Evolutionary conservation across 495 filamentous ascomycete genomes (phyloP).

Genomic region (Hypoxylon crocopeplum): DNA sequence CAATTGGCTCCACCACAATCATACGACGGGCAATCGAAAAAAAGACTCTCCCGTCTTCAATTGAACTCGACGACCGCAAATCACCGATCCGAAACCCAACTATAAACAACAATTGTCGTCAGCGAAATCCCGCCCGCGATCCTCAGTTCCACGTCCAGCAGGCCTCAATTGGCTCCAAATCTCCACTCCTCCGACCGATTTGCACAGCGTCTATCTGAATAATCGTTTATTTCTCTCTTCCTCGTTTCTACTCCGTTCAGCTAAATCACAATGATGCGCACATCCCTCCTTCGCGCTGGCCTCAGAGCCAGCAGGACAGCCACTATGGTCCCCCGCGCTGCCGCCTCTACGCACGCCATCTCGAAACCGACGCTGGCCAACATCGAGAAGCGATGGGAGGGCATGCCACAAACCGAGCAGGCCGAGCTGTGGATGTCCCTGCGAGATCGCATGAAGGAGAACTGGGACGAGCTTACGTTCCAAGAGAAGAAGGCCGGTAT

Average conservation of each 20-base stretch:
- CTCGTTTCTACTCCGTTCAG: not conserved
- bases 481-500: constrained; percentile 99
- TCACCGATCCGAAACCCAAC: constrained; percentile 1
- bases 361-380: constrained; percentile 95
- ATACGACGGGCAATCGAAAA: constrained; percentile 39
- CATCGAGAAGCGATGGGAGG: constrained; percentile 99
- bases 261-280: constrained; percentile 49
- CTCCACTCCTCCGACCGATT: constrained; percentile 46
- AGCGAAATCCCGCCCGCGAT: constrained; percentile 39
- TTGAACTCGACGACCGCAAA: constrained; percentile 24
- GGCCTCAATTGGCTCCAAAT: constrained; percentile 48
- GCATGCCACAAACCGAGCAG: constrained; percentile 96
- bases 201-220: constrained; percentile 16
- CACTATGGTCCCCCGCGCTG: constrained; percentile 62
- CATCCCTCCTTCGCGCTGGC: constrained; percentile 50
- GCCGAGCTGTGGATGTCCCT: constrained; percentile 98
- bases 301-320: constrained; percentile 49
- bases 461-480: constrained; percentile 92
- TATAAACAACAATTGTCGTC: constrained; percentile 37
- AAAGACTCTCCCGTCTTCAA: constrained; percentile 40
- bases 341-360: constrained; percentile 83
- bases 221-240: not conserved
- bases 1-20: constrained; percentile 39
- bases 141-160: constrained; percentile 32
- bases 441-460: constrained; percentile 96